phyloP scores from a whole-genome alignment of 345 rosid genomes.

The Eucalyptus decipiens region DNA sequence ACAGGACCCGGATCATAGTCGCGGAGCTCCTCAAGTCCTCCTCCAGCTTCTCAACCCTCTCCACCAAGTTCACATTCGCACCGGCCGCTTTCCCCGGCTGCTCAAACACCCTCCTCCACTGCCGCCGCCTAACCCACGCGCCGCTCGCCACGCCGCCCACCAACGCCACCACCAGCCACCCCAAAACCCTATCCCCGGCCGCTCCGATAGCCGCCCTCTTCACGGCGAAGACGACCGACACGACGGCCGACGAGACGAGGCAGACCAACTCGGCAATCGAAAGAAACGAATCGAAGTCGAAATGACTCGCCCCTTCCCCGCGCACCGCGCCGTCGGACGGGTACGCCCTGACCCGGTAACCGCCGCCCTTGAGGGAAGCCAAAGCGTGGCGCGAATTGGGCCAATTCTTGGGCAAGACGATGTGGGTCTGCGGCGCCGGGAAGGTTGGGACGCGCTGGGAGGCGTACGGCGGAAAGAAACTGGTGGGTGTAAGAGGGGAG shows the following conservation, averaged over 20 bases:
- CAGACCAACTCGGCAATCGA: neutral
- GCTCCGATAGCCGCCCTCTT: constrained; percentile 4
- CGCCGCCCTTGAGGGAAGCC: neutral
- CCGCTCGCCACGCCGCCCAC: constrained; percentile 48
- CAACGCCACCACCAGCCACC: constrained; percentile 40
- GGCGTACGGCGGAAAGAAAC: neutral
- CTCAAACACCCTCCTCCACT: constrained; percentile 50
- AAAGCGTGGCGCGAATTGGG: neutral
- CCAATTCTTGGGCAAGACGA: neutral
- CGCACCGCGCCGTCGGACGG: neutral
- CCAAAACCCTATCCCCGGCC: constrained; percentile 44
- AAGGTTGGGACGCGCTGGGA: neutral
- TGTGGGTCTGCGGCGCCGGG: neutral
- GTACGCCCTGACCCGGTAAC: neutral
- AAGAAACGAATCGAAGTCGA: neutral
- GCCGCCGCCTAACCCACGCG: constrained; percentile 60
- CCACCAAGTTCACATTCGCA: constrained; percentile 37
- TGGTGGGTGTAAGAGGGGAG: neutral
- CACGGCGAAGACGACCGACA: neutral
- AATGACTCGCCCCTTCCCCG: neutral
- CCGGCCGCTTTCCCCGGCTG: constrained; percentile 16
- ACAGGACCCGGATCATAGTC: constrained; percentile 52
- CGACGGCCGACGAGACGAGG: neutral
- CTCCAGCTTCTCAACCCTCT: constrained; percentile 75
- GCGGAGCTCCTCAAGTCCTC: constrained; percentile 63